Conservation (phyloP, 352 stramenopile genomes). For the Elongisporangium undulatum region DNA sequence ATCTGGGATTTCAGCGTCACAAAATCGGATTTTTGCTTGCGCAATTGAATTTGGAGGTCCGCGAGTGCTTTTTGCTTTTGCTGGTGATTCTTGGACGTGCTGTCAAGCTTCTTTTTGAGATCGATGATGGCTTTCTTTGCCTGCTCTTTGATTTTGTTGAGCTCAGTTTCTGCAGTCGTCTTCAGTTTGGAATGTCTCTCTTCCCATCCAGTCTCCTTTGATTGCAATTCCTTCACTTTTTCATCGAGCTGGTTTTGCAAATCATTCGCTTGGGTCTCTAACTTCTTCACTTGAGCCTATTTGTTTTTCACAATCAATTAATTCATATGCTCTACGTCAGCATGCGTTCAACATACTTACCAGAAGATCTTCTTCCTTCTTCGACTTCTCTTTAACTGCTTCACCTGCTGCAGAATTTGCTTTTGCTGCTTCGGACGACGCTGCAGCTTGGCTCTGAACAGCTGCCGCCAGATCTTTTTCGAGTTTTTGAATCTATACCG, state of each 20-base stretch:
- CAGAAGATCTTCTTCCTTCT: constrained; percentile 33
- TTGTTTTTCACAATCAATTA: not conserved
- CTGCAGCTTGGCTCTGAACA: constrained; percentile 16
- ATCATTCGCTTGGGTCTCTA: constrained; percentile 28
- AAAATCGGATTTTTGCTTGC: constrained; percentile 56
- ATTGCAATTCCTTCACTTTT: constrained; percentile 32
- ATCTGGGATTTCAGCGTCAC: constrained; percentile 50
- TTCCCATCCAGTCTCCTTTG: constrained; percentile 47
- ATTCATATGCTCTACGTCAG: not conserved
- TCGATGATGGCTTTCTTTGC: constrained; percentile 86
- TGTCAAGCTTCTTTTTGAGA: constrained; percentile 72
- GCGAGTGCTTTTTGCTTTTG: constrained; percentile 41
- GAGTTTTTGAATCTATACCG: constrained; percentile 45
- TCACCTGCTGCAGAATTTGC: constrained; percentile 6
- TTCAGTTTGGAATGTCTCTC: constrained; percentile 80
- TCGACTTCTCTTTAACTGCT: constrained; percentile 15
- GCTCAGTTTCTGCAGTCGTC: constrained; percentile 59
- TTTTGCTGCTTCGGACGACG: constrained; percentile 30
- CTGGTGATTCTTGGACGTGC: constrained; percentile 51
- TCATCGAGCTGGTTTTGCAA: constrained; percentile 44
- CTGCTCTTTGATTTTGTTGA: constrained; percentile 85
- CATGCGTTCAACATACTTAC: constrained; percentile 5
- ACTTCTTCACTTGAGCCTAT: constrained; percentile 33
- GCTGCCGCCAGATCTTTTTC: constrained; percentile 43
- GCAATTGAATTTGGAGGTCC: constrained; percentile 33